Evolutionary conservation across 1,139 yeast species (phyloP), one percentile per base, ranked within the genome.

Genomic region (Hyphopichia pseudoburtonii): DNA sequence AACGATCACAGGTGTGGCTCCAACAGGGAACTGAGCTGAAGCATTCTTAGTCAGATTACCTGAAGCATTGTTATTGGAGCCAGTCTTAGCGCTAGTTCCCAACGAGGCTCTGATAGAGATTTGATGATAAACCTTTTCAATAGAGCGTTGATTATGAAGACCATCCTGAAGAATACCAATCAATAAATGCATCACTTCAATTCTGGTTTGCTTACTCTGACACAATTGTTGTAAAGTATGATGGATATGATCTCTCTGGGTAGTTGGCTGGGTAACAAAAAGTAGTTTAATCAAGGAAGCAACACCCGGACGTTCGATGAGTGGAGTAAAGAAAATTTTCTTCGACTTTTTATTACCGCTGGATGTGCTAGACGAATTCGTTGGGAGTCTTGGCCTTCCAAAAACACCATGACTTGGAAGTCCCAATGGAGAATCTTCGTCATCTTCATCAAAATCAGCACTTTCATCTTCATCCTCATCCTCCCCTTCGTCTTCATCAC

Each of bases 141-240:
- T 59, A 0, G 87, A 62, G 19, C 70, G 72, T 37, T 80, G 82
- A 47, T 78, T 84, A 1, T 60, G 56, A 11, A 85, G 68, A 7
- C 94, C 95, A 46, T 89, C 96, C 44, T 82, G 82, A 30, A 90
- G 62, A 32, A 89, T 75, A 22, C 83, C 79, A 32, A 89, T 59
- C 36, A 89, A 57, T 39, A 84, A 64, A 32, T 84, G 80, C 57
- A 89, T 70, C n/a, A 88, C 76, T 46, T 90, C 97, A 16, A 78
- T 66, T 36, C 97, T 66, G 9, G 87, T 85, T 45, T 84, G 94
- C 54, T 86, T 85, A 58, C 83, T 87, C 43, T 78, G 74, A 53
- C 95, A 86, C 42, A 89, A 58, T 42, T 77, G 79, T 24, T 78
- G 78, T 41, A 89, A 68, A 4, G 92, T 65, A 39, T 81, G 82